Conservation (phyloP, 1,284 basidiomycete genomes). For the Rhodotorula sp. region DNA sequence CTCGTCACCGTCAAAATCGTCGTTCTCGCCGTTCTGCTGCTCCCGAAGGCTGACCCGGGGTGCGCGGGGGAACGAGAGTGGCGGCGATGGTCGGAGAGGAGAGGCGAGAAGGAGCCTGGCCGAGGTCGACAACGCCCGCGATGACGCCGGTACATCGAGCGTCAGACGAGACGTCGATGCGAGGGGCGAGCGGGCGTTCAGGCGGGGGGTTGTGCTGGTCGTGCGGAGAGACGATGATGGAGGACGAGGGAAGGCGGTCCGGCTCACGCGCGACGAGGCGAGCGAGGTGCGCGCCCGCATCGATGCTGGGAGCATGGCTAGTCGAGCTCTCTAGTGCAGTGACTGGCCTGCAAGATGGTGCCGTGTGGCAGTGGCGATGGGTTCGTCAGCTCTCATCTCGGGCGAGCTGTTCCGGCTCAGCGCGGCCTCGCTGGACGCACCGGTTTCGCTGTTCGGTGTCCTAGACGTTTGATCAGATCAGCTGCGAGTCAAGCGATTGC, state of each 20-base stretch:
- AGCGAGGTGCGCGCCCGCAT: slow-evolving; percentile 2
- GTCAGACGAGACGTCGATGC: background rate
- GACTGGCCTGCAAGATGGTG: background rate
- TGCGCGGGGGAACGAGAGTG: background rate
- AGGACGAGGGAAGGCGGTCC: background rate
- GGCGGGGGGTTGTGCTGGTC: background rate
- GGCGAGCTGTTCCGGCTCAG: too few species aligned
- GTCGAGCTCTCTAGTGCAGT: background rate
- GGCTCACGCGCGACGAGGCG: background rate
- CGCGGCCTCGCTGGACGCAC: too few species aligned
- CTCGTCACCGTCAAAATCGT: slow-evolving; percentile 11
- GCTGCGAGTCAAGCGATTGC: too few species aligned
- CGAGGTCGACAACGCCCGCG: background rate
- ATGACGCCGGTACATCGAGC: background rate
- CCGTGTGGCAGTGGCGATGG: background rate
- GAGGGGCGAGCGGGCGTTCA: background rate
- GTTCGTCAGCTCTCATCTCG: background rate
- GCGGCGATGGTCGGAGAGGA: background rate
- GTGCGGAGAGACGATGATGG: background rate
- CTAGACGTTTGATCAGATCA: too few species aligned
- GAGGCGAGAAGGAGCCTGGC: background rate
- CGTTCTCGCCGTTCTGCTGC: slow-evolving; percentile 11
- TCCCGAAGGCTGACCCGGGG: background rate
- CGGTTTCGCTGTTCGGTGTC: too few species aligned
- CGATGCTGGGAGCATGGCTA: slow-evolving; percentile 2